Evolutionary conservation across 2,329 filamentous ascomycete species (phyloP).

Genomic region (Hypocrella siamensis): DNA sequence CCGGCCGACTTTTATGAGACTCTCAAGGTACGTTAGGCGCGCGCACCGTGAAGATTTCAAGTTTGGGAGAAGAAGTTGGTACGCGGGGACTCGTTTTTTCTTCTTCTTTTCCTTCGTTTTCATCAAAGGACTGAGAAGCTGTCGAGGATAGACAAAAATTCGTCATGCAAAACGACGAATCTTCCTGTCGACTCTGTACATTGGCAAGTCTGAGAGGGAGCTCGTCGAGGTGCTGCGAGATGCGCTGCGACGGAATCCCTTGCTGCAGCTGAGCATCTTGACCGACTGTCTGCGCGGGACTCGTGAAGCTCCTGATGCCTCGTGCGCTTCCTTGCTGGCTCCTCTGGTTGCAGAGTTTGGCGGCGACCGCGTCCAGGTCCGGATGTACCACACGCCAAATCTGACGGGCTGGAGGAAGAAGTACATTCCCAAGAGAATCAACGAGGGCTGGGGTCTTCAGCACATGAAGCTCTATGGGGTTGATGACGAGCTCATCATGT

Average conservation of each 20-base stretch:
- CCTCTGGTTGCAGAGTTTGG: constrained; percentile 79
- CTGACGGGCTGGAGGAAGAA: constrained; percentile 75
- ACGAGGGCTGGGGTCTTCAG: constrained; percentile 95
- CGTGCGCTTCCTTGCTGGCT: constrained; percentile 75
- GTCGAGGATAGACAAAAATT: constrained; percentile 52
- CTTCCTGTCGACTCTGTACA: constrained; percentile 92
- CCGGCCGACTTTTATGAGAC: constrained; percentile 85
- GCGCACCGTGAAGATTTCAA: no score
- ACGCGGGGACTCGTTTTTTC: no score
- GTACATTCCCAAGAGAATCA: constrained; percentile 74
- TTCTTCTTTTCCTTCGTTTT: no score
- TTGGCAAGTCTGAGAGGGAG: constrained; percentile 84
- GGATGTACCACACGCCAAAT: constrained; percentile 98
- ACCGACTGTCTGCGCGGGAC: constrained; percentile 88
- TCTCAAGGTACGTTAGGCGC: constrained; percentile 64
- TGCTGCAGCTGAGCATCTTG: constrained; percentile 71
- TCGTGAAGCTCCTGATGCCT: constrained; percentile 70
- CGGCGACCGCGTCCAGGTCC: constrained; percentile 68
- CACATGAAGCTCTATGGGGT: constrained; percentile 98
- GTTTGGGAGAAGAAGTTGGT: no score
- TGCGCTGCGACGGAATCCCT: constrained; percentile 57
- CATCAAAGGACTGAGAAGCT: background rate
- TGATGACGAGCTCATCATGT: constrained; percentile 90
- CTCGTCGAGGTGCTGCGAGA: constrained; percentile 65
- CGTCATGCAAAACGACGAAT: constrained; percentile 61